Evolutionary conservation across 2,329 filamentous ascomycete species (phyloP).

Genomic region (Fusarium fujikuroi): DNA sequence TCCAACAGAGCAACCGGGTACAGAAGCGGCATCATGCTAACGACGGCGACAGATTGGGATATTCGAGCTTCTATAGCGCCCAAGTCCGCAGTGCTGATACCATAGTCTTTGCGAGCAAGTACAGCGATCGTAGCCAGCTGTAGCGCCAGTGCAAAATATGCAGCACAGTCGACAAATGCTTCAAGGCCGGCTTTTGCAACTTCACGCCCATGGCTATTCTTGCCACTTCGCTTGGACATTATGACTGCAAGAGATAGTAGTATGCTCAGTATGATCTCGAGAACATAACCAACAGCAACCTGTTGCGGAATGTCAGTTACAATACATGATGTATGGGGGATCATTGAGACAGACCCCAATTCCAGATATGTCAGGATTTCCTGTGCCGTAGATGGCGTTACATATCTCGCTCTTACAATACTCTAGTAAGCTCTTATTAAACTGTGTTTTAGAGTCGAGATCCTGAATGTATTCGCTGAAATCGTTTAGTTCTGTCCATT

Average conservation of each 20-base stretch:
- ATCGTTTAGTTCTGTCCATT: conserved; percentile 10
- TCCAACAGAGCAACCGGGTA: conserved; percentile 33
- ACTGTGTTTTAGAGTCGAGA: conserved; percentile 7
- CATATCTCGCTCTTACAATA: conserved; percentile 26
- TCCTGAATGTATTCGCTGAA: conserved; percentile 13
- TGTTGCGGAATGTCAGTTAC: conserved; percentile 2
- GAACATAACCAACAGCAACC: conserved; percentile 25
- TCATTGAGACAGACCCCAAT: conserved; percentile 30
- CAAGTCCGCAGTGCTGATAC: conserved; percentile 33
- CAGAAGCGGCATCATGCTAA: conserved; percentile 40
- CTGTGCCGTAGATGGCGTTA: conserved; percentile 29
- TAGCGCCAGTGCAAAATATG: conserved; percentile 38
- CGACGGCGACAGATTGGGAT: conserved; percentile 30
- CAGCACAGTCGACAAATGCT: conserved; percentile 32
- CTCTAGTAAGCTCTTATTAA: background rate
- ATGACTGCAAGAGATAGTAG: conserved; percentile 10
- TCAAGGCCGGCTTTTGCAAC: conserved; percentile 1
- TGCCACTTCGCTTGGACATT: background rate
- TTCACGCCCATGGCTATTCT: background rate
- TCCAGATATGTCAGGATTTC: conserved; percentile 40
- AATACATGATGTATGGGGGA: background rate
- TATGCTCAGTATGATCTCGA: conserved; percentile 10
- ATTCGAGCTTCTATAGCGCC: conserved; percentile 40
- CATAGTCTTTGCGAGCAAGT: conserved; percentile 40
- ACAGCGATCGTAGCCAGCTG: conserved; percentile 37